Evolutionary conservation across 2,329 filamentous ascomycete species (phyloP), one percentile per base, ranked within the genome.

Genomic region (Fusarium sp.): DNA sequence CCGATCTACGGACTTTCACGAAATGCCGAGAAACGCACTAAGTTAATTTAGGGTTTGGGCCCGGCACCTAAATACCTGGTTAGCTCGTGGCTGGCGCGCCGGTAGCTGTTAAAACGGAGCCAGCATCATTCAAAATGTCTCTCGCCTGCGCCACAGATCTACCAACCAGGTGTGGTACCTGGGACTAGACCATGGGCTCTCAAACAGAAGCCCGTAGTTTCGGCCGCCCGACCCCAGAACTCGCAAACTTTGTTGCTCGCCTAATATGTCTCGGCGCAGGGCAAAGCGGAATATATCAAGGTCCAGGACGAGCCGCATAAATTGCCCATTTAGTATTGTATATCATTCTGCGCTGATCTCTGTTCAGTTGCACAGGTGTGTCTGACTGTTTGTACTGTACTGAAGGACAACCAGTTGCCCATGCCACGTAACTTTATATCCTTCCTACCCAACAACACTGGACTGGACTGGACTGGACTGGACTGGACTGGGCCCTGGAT

Each of bases 91-190:
- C 56, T 50, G 42, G 23, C 42, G 40, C 33, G 37, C 58, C 49
- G 33, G 44, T 63, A 60, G 67, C 67, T 68, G 56, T 37, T 61
- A 46, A 40, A 53, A 42, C 18, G 49, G 40, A 58, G 41, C 55
- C 41, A 63, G 59, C 41, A 41, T 67, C 45, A 46, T 44, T 50
- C 32, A 44, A 30, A 57, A 69, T 58, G 40, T 54, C 41, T 54
- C 41, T 38, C 30, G 48, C 44, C 50, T 67, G 64, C 69, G 69
- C 69, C 69, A 72, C 69, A 68, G 60, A 65, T 70, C 53, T 72
- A 41, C 35, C 42, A 42, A 23, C 20, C 20, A 23, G 30, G 33
- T 53, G 45, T 50, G 42, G 56, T 67, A 32, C 64, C 63, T 67
- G 49, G 54, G 63, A 33, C 58, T 27, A 62, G 60, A 60, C 45